Evolutionary conservation across 805 yeast genomes (phyloP).

Genomic region (Spathaspora girioi): DNA sequence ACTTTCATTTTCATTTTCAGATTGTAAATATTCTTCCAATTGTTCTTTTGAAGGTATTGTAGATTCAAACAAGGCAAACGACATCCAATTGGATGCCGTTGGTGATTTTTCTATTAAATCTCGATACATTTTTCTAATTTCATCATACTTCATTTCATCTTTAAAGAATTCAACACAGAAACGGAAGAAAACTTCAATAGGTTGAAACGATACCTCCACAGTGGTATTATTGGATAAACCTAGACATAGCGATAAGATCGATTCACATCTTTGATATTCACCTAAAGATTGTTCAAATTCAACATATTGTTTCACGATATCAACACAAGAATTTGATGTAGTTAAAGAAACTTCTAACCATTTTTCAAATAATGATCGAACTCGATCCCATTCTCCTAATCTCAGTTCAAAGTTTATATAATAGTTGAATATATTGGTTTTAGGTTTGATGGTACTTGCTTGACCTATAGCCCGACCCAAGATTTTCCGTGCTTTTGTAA

Average conservation of each 20-base stretch:
- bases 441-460: slow-evolving; percentile 40
- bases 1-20: slow-evolving; percentile 45
- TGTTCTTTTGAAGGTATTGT: slow-evolving; percentile 57
- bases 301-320: slow-evolving; percentile 63
- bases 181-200: slow-evolving; percentile 17
- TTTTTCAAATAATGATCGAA: slow-evolving; percentile 67
- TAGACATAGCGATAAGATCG: slow-evolving; percentile 54
- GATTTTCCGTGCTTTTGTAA: slow-evolving; percentile 58
- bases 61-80: slow-evolving; percentile 69
- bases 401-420: slow-evolving; percentile 68
- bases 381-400: slow-evolving; percentile 78
- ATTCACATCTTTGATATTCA: slow-evolving; percentile 66
- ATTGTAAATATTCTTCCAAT: slow-evolving; percentile 38
- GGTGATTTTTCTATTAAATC: slow-evolving; percentile 29
- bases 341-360: slow-evolving; percentile 42
- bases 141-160: slow-evolving; percentile 54
- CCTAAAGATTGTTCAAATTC: slow-evolving; percentile 63
- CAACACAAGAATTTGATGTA: slow-evolving; percentile 6
- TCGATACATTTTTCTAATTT: slow-evolving; percentile 52
- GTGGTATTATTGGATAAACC: slow-evolving; percentile 20
- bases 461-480: slow-evolving; percentile 72
- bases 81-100: slow-evolving; percentile 45
- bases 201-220: slow-evolving; percentile 26
- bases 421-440: slow-evolving; percentile 50
- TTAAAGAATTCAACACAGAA: slow-evolving; percentile 55